phyloP scores from a whole-genome alignment of 768 basidiomycete species.

The Sistotremastrum niveocremeum region DNA sequence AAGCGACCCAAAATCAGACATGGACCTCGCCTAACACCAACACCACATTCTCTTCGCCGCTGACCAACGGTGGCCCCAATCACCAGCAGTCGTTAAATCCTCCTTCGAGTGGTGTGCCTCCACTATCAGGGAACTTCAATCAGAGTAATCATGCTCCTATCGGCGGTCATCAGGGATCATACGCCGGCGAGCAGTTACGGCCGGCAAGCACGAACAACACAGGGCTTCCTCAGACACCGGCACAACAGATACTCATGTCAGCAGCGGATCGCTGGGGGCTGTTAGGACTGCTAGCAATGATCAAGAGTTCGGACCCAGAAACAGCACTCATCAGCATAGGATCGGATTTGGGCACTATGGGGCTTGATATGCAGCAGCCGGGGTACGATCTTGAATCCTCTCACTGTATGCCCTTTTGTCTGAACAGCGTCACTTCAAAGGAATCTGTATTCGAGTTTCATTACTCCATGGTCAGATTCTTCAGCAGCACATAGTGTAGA shows the following conservation, averaged over 20 bases:
- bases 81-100: slow-evolving; percentile 14
- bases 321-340: slow-evolving; percentile 73
- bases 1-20: slow-evolving; percentile 39
- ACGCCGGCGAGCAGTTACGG: not conserved
- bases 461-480: slow-evolving; percentile 93
- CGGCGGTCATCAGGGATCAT: not conserved
- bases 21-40: slow-evolving; percentile 50
- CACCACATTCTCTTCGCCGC: slow-evolving; percentile 10
- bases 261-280: slow-evolving; percentile 96
- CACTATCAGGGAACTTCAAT: slow-evolving; percentile 8
- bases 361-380: slow-evolving; percentile 72
- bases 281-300: slow-evolving; percentile 70
- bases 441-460: slow-evolving; percentile 82
- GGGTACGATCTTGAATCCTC: slow-evolving; percentile 42
- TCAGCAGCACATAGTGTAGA: slow-evolving; percentile 76
- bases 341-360: slow-evolving; percentile 84
- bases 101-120: slow-evolving; percentile 8
- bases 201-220: slow-evolving; percentile 9
- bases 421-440: slow-evolving; percentile 24
- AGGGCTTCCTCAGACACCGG: slow-evolving; percentile 66
- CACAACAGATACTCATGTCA: slow-evolving; percentile 83
- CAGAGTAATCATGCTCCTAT: not conserved
- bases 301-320: slow-evolving; percentile 79
- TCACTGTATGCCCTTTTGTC: not conserved
- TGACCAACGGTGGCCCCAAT: not conserved